Base-by-base conservation (phyloP, 345 rosid genomes). In the Syzygium grande region DNA sequence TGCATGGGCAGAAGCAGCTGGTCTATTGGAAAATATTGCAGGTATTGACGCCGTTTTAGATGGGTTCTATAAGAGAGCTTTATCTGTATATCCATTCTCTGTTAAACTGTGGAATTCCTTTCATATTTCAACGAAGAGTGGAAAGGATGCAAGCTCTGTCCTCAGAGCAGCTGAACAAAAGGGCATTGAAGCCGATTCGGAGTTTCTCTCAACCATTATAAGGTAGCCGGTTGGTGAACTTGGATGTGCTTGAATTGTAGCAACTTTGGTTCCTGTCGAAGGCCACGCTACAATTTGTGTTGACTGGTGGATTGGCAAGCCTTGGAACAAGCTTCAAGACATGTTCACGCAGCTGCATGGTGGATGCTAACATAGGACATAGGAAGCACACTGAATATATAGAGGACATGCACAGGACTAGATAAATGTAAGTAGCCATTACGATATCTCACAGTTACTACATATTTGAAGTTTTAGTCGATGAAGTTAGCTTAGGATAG, bases 1-100 rank as follows among this genome's bases (percentile, higher is more conserved):
- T 87, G 90, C 89, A 65, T 98, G 97, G 99, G 97, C 93, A 3
- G 96, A 95, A 85, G 95, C 98, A 88, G 96, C 96, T 3, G 91
- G 78, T 22, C 88, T 93, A 85, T 86, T 98, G 92, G 89, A 90
- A 84, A 90, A 56, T 38, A 88, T 91, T 61, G 85, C 87, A 0
- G 94, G 93, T 59, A 86, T 86, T 2, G 93, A 91, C 21, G 30
- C 90, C 13, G 92, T 92, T 59, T 87, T 89, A 14, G 93, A 94
- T 86, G 94, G 92, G 41, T 98, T 96, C 90, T 91, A 92, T 90
- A 87, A 86, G 91, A 95, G 91, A 92, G 98, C 96, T 84, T 87
- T 95, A 88, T 91, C 93, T 0, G 94, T 89, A 16, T 90, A 97
- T 93, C 98, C 99, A 51, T 94, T 93, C 90, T 96, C 99, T 23